Conservation (phyloP, 1,284 basidiomycete genomes). For the Thecaphora frezii region DNA sequence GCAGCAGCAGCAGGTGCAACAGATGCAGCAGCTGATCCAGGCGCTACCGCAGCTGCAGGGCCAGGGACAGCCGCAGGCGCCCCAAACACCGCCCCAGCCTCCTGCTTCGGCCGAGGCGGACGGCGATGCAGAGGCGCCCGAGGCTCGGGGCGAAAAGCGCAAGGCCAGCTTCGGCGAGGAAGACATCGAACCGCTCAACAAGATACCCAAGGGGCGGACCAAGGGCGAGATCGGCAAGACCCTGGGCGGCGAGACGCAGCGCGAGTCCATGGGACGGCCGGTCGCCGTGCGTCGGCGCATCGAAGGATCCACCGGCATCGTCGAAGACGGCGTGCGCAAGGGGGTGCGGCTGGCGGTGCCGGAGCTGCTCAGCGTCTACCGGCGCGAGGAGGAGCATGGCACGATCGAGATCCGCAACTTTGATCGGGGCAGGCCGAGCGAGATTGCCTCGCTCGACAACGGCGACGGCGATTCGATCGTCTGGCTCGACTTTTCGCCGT, state of each 20-base stretch:
- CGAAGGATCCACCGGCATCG: constrained; percentile 15
- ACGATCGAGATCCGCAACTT: constrained; percentile 78
- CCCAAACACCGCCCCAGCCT: not conserved
- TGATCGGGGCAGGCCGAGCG: constrained; percentile 66
- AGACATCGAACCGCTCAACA: constrained; percentile 32
- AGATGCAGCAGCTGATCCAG: not conserved
- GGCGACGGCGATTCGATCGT: constrained; percentile 64
- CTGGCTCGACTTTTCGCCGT: constrained; percentile 85
- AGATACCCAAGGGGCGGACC: constrained; percentile 27
- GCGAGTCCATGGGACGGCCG: constrained; percentile 63
- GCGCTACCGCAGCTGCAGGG: not conserved
- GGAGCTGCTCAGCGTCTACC: constrained; percentile 29
- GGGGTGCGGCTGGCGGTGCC: constrained; percentile 28
- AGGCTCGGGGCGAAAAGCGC: constrained; percentile 30
- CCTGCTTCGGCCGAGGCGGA: not conserved
- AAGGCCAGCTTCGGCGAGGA: constrained; percentile 20
- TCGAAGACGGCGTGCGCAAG: constrained; percentile 27
- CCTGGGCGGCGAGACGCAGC: constrained; percentile 70
- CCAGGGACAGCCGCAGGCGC: not conserved
- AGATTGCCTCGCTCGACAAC: constrained; percentile 69
- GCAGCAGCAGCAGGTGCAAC: not conserved
- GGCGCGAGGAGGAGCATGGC: constrained; percentile 63
- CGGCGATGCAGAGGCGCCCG: not conserved
- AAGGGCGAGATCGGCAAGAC: constrained; percentile 63
- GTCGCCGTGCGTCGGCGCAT: constrained; percentile 63